Percentiles rank a stretch among this genome's conserved stretches.
These are phyloP conservation scores for Scenedesmus sp. DNA, from an alignment of 163 green algal genomes.

Conservation along the genomic window DNA sequence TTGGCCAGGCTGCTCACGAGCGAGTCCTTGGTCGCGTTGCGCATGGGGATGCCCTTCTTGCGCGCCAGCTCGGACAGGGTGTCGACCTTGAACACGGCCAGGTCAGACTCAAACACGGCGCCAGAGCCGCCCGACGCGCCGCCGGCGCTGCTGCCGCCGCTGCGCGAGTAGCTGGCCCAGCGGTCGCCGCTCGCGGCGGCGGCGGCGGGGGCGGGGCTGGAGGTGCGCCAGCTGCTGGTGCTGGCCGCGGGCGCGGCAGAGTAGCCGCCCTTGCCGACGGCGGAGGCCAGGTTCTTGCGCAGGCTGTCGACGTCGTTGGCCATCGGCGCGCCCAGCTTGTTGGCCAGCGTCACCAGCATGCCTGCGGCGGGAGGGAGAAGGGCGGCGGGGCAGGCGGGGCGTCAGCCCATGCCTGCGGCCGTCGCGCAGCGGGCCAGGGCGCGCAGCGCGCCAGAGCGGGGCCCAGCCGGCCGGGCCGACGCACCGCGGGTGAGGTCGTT, in stretches of 20 bases:
- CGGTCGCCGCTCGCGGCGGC: conserved; percentile 17
- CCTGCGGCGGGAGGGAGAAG: background rate
- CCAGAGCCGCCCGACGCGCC: background rate
- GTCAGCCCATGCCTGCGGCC: no score
- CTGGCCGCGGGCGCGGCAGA: background rate
- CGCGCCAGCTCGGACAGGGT: conserved; percentile 30
- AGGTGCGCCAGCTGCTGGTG: conserved; percentile 20
- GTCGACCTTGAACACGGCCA: conserved; percentile 39
- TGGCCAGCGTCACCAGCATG: conserved; percentile 41
- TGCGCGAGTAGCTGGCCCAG: conserved; percentile 30
- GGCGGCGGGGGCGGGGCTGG: background rate
- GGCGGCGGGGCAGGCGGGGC: background rate
- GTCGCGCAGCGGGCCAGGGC: background rate
- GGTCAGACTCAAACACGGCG: conserved; percentile 37
- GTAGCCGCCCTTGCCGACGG: conserved; percentile 12
- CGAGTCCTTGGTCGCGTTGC: conserved; percentile 43
- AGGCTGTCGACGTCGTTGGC: conserved; percentile 31
- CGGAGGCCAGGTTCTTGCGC: conserved; percentile 36
- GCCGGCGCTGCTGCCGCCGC: background rate
- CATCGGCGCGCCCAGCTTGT: conserved; percentile 28
- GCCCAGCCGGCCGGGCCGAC: background rate
- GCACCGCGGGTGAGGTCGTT: conserved; percentile 21
- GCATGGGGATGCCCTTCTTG: conserved; percentile 43
- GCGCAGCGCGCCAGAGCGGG: background rate
- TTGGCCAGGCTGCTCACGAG: conserved; percentile 19